These are phyloP conservation scores for Bipolaris sorokiniana DNA, from an alignment of 2,329 filamentous ascomycete genomes.

Conservation along the genomic window DNA sequence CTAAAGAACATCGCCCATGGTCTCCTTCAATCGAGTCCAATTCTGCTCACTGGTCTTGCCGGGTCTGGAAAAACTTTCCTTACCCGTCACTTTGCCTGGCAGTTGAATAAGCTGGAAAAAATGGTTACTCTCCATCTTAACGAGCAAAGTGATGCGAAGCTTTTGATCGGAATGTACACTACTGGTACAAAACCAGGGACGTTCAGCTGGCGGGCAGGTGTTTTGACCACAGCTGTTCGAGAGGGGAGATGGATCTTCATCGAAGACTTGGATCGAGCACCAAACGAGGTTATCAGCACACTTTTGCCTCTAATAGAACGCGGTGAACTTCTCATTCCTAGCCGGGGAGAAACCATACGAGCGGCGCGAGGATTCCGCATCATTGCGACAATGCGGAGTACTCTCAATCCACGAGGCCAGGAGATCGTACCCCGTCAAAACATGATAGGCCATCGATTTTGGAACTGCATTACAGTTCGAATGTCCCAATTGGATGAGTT, in stretches of 20 bases:
- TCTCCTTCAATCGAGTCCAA: conserved; percentile 71
- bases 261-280: conserved; percentile 93
- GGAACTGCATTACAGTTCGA: conserved; percentile 76
- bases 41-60: conserved; percentile 80
- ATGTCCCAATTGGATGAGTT: conserved; percentile 73
- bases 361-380: conserved; percentile 87
- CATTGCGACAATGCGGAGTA: conserved; percentile 86
- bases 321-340: conserved; percentile 88
- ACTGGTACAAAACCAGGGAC: conserved; percentile 86
- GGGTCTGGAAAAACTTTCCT: conserved; percentile 91
- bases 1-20: conserved; percentile 70
- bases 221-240: conserved; percentile 89
- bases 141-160: conserved; percentile 97
- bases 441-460: conserved; percentile 84
- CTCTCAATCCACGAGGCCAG: conserved; percentile 68
- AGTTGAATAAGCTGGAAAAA: conserved; percentile 76
- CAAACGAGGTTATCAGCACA: conserved; percentile 92
- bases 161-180: conserved; percentile 92
- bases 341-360: conserved; percentile 81
- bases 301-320: conserved; percentile 91
- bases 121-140: conserved; percentile 97
- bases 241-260: conserved; percentile 97
- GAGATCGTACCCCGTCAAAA: conserved; percentile 70
- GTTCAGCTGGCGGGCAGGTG: conserved; percentile 90
- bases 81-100: conserved; percentile 79